Evolutionary conservation across 495 filamentous ascomycete genomes (phyloP), one percentile per base, ranked within the genome.

Genomic region (Talaromyces stipitatus): DNA sequence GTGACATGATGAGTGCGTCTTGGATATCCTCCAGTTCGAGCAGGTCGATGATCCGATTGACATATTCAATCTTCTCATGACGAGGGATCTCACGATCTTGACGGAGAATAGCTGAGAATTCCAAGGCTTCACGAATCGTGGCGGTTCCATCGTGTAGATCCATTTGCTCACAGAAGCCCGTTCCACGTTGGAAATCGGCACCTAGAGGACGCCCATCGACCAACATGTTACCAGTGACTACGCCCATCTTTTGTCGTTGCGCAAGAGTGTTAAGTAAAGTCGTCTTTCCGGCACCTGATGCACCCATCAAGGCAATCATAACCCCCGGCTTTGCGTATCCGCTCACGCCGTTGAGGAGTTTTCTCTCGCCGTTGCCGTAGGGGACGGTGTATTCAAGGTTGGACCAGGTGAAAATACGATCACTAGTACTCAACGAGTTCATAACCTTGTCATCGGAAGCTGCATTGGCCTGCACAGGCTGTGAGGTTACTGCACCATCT

Each of bases 161-260:
- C 74, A 88, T 88, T 68, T 96, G 91, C 66, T 95, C 84, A 61
- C 88, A 90, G 70, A 89, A 95, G 27, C 91, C 91, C 32, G 89
- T 92, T 18, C 80, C 80, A 20, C 91, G 80, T 64, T 92, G 88
- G 69, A 95, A 96, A 23, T 87, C 85, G 8, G 72, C 65, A 0
- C 80, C 84, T 0, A 91, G 78, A 0, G 80, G 71, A 27, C 80
- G 80, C 16, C 90, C 91, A 61, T 95, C 88, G 3, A 95, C 86
- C 11, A 91, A 77, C 81, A 92, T 89, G 22, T 86, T 79, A 11
- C 90, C 90, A 5, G 69, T 69, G 12, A 92, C 76, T 2, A 89
- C 81, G 24, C 91, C 91, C 60, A 80, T 81, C 16, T 77, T 84
- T 64, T 90, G 83, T 10, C 90, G 83, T 60, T 95, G 89, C 3